Conservation (phyloP, 148 eudicot species). For the Euryodendron excelsum region DNA sequence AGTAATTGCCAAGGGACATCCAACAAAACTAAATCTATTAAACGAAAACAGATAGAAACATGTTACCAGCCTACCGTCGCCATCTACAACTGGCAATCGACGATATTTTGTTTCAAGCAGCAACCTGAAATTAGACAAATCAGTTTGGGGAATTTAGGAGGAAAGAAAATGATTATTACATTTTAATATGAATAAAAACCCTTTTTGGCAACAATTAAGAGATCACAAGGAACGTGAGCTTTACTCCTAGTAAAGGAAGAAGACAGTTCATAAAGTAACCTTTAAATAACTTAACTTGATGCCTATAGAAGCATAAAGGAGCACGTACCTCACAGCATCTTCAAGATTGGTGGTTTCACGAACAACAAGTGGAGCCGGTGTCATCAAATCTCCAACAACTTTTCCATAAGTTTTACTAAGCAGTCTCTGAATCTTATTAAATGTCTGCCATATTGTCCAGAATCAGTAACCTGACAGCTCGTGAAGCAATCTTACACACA, state of each 20-base stretch:
- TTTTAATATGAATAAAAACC: not conserved
- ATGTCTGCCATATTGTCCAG: slow-evolving; percentile 49
- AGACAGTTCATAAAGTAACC: not conserved
- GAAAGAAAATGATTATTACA: not conserved
- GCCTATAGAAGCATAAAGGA: not conserved
- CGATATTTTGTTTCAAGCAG: slow-evolving; percentile 75
- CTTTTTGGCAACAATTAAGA: not conserved
- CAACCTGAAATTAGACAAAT: slow-evolving; percentile 42
- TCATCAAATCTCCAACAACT: slow-evolving; percentile 91
- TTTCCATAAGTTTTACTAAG: slow-evolving; percentile 83
- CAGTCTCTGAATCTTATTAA: slow-evolving; percentile 83
- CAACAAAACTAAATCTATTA: not conserved
- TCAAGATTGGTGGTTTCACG: slow-evolving; percentile 87
- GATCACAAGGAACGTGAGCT: slow-evolving; percentile 2
- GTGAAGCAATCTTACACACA: not conserved
- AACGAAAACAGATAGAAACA: not conserved
- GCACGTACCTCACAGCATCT: slow-evolving; percentile 84
- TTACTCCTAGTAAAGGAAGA: slow-evolving; percentile 3
- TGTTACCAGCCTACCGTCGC: slow-evolving; percentile 54
- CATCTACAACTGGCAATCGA: slow-evolving; percentile 76
- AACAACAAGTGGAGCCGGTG: slow-evolving; percentile 72
- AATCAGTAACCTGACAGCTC: not conserved
- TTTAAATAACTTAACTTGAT: slow-evolving; percentile 7
- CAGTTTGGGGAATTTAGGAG: not conserved
- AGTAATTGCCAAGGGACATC: not conserved